Conservation (phyloP, 2,329 filamentous ascomycete genomes). For the Fusarium compactum region DNA sequence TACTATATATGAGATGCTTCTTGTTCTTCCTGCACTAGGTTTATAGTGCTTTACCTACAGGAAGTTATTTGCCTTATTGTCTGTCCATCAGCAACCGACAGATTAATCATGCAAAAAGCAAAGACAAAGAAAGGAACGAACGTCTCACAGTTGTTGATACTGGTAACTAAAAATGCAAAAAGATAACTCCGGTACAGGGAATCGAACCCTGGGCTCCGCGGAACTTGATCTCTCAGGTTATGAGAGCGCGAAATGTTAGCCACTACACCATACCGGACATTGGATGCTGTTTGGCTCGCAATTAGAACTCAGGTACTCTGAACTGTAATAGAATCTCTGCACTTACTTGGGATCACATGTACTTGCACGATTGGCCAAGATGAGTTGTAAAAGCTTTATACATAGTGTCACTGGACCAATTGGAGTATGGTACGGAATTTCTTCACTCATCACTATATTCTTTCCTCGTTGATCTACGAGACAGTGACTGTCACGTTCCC, state of each 20-base stretch:
- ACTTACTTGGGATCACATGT: too few relatives aligned
- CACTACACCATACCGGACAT: conserved; percentile 51
- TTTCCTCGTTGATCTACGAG: background rate
- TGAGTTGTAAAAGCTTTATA: background rate
- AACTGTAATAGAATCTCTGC: rapidly evolving
- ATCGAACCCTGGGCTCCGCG: conserved; percentile 36
- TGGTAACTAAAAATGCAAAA: background rate
- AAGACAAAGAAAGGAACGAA: background rate
- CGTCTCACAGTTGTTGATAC: background rate
- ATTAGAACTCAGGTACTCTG: rapidly evolving
- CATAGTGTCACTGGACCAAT: background rate
- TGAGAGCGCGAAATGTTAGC: conserved; percentile 52
- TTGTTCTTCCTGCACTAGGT: background rate
- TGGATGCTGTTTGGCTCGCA: background rate
- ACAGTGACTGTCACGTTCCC: conserved; percentile 69
- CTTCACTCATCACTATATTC: background rate
- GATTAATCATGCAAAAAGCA: background rate
- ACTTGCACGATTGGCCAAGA: too few relatives aligned
- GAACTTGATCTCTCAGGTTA: conserved; percentile 38
- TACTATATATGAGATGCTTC: background rate
- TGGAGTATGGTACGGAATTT: background rate
- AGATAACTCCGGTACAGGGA: conserved; percentile 26
- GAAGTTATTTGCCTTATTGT: background rate
- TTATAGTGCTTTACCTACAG: background rate
- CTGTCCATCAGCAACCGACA: background rate